Conservation (phyloP, 2,329 filamentous ascomycete species). For the Teratosphaeria pseudoeucalypti region DNA sequence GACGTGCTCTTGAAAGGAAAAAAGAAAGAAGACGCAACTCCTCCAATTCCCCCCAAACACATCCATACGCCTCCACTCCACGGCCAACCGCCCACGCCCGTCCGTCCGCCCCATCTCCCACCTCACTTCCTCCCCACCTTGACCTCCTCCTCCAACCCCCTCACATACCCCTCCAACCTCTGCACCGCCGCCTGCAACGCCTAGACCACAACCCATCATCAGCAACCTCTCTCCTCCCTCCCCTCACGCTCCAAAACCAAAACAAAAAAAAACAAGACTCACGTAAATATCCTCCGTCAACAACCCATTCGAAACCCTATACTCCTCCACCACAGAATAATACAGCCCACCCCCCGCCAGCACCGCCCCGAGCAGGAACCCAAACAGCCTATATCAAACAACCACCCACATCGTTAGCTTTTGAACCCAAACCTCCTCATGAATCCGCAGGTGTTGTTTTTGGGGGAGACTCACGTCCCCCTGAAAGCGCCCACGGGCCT, state of each 20-base stretch:
- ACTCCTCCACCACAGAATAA: conserved; percentile 87
- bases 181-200: conserved; percentile 80
- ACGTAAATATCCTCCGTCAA: conserved; percentile 94
- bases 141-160: conserved; percentile 70
- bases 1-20: background rate
- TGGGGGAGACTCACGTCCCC: conserved; percentile 50
- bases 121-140: conserved; percentile 51
- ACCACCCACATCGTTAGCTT: background rate
- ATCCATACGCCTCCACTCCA: too few species aligned
- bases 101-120: too few species aligned
- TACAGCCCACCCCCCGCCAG: conserved; percentile 74
- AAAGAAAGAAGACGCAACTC: background rate
- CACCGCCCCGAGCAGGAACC: conserved; percentile 78
- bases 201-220: conserved; percentile 35
- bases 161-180: conserved; percentile 74
- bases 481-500: conserved; percentile 62
- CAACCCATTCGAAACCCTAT: conserved; percentile 85
- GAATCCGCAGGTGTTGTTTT: too few species aligned
- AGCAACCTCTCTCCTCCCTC: background rate
- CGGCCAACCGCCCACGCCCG: too few species aligned
- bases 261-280: conserved; percentile 15
- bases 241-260: background rate
- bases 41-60: background rate
- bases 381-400: conserved; percentile 57
- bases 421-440: too few species aligned